Conservation (phyloP, 345 rosid genomes). For the Bruguiera gymnorhiza region DNA sequence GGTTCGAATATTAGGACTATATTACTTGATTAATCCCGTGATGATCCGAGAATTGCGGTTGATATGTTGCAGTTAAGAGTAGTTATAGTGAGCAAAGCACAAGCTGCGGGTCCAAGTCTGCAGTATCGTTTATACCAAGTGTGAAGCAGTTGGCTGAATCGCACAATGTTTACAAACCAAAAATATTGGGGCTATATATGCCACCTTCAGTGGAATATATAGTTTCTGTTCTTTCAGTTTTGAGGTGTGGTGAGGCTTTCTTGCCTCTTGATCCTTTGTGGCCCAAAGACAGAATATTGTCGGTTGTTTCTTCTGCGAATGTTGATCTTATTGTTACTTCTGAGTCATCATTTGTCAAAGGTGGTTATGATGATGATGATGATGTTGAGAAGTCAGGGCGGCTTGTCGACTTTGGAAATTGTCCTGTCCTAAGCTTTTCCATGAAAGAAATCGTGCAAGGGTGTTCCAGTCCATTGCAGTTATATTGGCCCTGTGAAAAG, state of each 20-base stretch:
- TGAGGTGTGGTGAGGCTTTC: slow-evolving; percentile 84
- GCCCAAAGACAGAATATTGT: slow-evolving; percentile 74
- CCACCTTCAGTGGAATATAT: slow-evolving; percentile 83
- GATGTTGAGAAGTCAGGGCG: slow-evolving; percentile 33
- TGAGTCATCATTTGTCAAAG: slow-evolving; percentile 39
- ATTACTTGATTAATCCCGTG: too few species aligned
- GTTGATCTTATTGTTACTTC: slow-evolving; percentile 52
- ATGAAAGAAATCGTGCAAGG: slow-evolving; percentile 38
- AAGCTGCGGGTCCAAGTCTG: neutral
- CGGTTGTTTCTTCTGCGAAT: slow-evolving; percentile 47
- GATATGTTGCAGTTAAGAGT: slow-evolving; percentile 2
- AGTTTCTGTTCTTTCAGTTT: slow-evolving; percentile 65
- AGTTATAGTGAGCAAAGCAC: neutral
- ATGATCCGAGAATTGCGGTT: neutral
- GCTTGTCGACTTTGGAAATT: slow-evolving; percentile 37
- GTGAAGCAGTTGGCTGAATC: slow-evolving; percentile 16
- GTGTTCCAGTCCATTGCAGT: slow-evolving; percentile 11
- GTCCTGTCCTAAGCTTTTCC: slow-evolving; percentile 50
- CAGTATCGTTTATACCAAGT: slow-evolving; percentile 1
- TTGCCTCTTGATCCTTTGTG: slow-evolving; percentile 81
- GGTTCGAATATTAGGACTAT: too few species aligned
- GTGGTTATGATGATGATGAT: slow-evolving; percentile 31
- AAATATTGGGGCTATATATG: slow-evolving; percentile 62
- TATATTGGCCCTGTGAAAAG: slow-evolving; percentile 55
- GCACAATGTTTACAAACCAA: slow-evolving; percentile 40